Base-by-base conservation (phyloP, 2,329 filamentous ascomycete genomes). In the Apiospora pterosperma region DNA sequence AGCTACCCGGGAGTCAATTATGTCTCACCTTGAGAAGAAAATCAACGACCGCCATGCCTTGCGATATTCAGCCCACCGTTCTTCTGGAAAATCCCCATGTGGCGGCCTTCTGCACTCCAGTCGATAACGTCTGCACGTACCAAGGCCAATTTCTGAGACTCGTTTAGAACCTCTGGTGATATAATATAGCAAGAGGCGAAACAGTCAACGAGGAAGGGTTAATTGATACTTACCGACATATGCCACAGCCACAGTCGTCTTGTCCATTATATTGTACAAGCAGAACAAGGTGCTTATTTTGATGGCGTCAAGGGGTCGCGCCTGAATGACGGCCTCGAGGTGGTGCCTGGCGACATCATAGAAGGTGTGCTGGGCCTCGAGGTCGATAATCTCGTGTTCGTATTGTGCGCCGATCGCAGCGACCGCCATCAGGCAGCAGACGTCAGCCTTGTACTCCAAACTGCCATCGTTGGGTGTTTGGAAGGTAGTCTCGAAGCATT, bases 231-330 rank as follows among this genome's bases (percentile, higher is more conserved):
- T 38, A 74, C 73, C 73, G n/a, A 73, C 65, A 66, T 73, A 75
- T 2, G 70, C 69, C n/a, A 75, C 65, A 2, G 74, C 71, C 16
- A 72, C 69, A 0, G 69, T 73, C 4, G 72, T 68, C 36, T 73
- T 74, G 61, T 67, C 67, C 68, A 76, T 66, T 6, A 76, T 64
- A 62, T 76, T 76, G 66, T 71, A 75, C 68, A 76, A 66, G 36
- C 74, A 70, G 28, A 76, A 67, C 44, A 77, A 58, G 0, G 70
- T 68, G 12, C 73, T 74, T 3, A 76, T 66, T 58, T 74, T 74
- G 64, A 75, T 71, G 4, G 74, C 72, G 2, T 73, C 69, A 1
- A 76, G 61, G 0, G 73, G 72, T 1, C 66, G 62, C 28, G 66
- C 60, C 16, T 76, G 72, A 5, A 75, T 58, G 6, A 72, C 63